Evolutionary conservation across 2,329 filamentous ascomycete species (phyloP).

Genomic region (Penicillium sp.): DNA sequence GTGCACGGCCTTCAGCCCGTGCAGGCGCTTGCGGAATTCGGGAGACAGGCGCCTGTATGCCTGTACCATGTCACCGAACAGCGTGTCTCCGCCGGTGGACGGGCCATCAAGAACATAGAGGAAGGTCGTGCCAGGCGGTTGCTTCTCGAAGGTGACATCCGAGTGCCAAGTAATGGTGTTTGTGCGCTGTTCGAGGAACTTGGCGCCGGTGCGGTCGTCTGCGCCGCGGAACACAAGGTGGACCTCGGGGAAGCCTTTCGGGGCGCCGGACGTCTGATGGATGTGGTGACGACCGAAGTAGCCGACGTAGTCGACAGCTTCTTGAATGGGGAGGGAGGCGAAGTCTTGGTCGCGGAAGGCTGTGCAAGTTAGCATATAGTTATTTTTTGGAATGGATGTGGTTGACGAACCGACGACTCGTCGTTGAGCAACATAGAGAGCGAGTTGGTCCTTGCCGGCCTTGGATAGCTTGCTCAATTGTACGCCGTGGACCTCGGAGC

Average conservation of each 20-base stretch:
- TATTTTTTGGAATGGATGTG: slow-evolving; percentile 12
- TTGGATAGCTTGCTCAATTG: slow-evolving; percentile 67
- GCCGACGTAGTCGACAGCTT: slow-evolving; percentile 66
- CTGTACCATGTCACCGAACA: slow-evolving; percentile 75
- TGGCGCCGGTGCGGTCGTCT: slow-evolving; percentile 58
- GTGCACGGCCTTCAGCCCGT: slow-evolving; percentile 77
- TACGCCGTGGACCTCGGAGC: slow-evolving; percentile 68
- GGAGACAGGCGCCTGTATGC: slow-evolving; percentile 80
- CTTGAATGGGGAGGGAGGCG: slow-evolving; percentile 65
- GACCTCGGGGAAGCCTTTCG: slow-evolving; percentile 69
- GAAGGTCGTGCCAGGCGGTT: slow-evolving; percentile 88
- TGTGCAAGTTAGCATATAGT: neutral
- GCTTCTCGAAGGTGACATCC: slow-evolving; percentile 82
- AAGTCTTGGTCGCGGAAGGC: slow-evolving; percentile 75
- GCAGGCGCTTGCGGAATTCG: slow-evolving; percentile 73
- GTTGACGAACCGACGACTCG: slow-evolving; percentile 63
- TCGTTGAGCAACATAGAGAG: slow-evolving; percentile 47
- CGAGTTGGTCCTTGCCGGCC: slow-evolving; percentile 73
- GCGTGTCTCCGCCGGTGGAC: slow-evolving; percentile 75
- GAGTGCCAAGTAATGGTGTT: slow-evolving; percentile 87
- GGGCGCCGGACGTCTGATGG: slow-evolving; percentile 74
- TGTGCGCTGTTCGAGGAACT: slow-evolving; percentile 67
- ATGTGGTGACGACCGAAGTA: slow-evolving; percentile 83
- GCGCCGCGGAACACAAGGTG: slow-evolving; percentile 76
- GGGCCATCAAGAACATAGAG: slow-evolving; percentile 84